These are phyloP conservation scores for Hortiboletus flavorubellus DNA, from an alignment of 768 basidiomycete species.

Conservation along the genomic window DNA sequence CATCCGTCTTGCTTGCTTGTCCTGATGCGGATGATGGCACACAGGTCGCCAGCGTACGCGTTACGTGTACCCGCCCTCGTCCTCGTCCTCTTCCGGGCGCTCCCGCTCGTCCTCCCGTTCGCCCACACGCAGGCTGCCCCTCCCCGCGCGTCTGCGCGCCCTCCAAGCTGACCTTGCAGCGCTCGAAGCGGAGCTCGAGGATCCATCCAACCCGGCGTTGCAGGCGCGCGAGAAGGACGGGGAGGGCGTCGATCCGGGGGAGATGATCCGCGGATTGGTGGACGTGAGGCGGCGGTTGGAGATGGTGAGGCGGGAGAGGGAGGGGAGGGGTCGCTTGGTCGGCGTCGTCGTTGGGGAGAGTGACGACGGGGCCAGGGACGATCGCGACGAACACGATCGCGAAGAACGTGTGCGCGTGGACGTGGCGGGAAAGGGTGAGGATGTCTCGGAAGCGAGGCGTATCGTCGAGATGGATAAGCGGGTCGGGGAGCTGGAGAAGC, in stretches of 20 bases:
- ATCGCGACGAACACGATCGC: neutral
- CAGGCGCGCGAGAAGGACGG: slow-evolving; percentile 49
- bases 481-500: slow-evolving; percentile 76
- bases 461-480: slow-evolving; percentile 79
- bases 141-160: slow-evolving; percentile 56
- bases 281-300: slow-evolving; percentile 69
- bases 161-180: slow-evolving; percentile 77
- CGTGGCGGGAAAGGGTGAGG: neutral
- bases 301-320: slow-evolving; percentile 60
- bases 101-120: slow-evolving; percentile 36
- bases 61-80: slow-evolving; percentile 70
- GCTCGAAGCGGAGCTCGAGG: slow-evolving; percentile 79
- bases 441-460: slow-evolving; percentile 42
- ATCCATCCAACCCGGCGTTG: slow-evolving; percentile 70
- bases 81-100: slow-evolving; percentile 43
- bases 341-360: slow-evolving; percentile 46
- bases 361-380: slow-evolving; percentile 1
- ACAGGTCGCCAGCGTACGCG: slow-evolving; percentile 52
- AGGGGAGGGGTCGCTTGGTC: slow-evolving; percentile 64
- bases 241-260: slow-evolving; percentile 64
- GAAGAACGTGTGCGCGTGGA: neutral
- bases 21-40: neutral
- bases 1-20: too few relatives aligned
- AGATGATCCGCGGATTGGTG: slow-evolving; percentile 72
- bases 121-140: slow-evolving; percentile 36